Conservation (phyloP, 345 rosid species). For the rapeseed (Brassica napus) region Da-Ae NC_063440.1:12347001-12347500, state of each 20-base stretch:
- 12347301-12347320: too few relatives aligned
- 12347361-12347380: conserved; percentile 78
- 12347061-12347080: not conserved
- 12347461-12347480: conserved; percentile 96
- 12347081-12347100: conserved; percentile 11
- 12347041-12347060: not conserved
- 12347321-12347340: not conserved
- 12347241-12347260: too few relatives aligned
- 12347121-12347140: too few relatives aligned
- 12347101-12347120: not conserved
- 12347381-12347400: conserved; percentile 91
- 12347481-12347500: conserved; percentile 88
- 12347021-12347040: conserved; percentile 34
- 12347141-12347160: too few relatives aligned
- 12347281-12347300: too few relatives aligned
- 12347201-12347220: too few relatives aligned
- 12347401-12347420: conserved; percentile 97
- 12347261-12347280: too few relatives aligned
- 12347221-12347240: too few relatives aligned
- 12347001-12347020: conserved; percentile 96
- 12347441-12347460: conserved; percentile 99
- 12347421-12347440: conserved; percentile 99
- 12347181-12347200: too few relatives aligned
- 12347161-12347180: too few relatives aligned
- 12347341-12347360: conserved; percentile 26